Evolutionary conservation across 306 rosid genomes (phyloP).

Genomic region (Betula pendula): DNA sequence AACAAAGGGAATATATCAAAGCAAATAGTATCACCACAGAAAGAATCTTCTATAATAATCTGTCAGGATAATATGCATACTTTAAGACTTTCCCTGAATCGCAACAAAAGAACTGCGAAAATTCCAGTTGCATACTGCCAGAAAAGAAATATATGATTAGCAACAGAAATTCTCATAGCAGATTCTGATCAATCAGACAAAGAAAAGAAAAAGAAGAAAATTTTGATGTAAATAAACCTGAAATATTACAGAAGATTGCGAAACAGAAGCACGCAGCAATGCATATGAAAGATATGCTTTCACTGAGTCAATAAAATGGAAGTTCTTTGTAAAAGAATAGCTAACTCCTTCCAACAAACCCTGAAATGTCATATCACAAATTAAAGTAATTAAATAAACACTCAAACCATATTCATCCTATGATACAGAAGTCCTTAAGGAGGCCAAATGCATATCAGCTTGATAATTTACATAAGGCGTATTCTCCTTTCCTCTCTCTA

Average conservation of each 20-base stretch:
- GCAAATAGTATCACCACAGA: conserved; percentile 22
- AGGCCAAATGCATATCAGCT: not conserved
- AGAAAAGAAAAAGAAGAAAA: conserved; percentile 20
- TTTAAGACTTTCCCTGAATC: conserved; percentile 98
- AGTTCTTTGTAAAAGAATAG: conserved; percentile 87
- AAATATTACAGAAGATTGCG: conserved; percentile 90
- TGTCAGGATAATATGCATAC: conserved; percentile 53
- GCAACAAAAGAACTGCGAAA: conserved; percentile 85
- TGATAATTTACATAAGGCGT: not conserved
- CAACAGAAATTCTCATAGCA: conserved; percentile 15
- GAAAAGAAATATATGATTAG: conserved; percentile 33
- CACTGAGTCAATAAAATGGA: conserved; percentile 99
- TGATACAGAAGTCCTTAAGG: not conserved
- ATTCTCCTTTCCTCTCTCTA: not conserved
- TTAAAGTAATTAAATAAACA: conserved; percentile 20
- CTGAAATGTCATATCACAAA: conserved; percentile 45
- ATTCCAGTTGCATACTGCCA: conserved; percentile 96
- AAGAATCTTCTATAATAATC: conserved; percentile 29
- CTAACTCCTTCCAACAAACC: conserved; percentile 98
- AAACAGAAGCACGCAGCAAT: conserved; percentile 89
- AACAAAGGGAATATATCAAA: conserved; percentile 28
- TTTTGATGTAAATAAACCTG: conserved; percentile 57
- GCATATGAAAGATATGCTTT: conserved; percentile 99
- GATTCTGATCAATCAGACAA: conserved; percentile 18
- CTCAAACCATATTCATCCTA: conserved; percentile 10